phyloP scores from a whole-genome alignment of 2,329 filamentous ascomycete species.

The Alternaria angustiovoidea region DNA sequence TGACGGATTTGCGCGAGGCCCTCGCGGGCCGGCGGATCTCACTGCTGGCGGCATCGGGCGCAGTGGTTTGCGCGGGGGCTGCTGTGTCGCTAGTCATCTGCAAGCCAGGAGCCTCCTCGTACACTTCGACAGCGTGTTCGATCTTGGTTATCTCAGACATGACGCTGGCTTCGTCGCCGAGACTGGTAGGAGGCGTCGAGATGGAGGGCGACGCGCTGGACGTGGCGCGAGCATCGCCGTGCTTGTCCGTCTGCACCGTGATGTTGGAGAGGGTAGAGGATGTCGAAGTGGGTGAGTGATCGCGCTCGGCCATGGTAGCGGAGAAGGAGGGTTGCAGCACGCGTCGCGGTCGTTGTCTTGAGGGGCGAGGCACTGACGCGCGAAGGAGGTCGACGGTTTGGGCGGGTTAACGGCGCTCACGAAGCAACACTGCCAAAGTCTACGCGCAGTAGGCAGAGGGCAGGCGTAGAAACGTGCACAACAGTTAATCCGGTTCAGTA shows the following conservation, averaged over 20 bases:
- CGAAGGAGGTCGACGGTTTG: constrained; percentile 37
- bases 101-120: constrained; percentile 29
- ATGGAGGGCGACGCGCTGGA: constrained; percentile 63
- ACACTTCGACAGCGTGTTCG: constrained; percentile 35
- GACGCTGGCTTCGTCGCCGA: constrained; percentile 69
- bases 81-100: constrained; percentile 25
- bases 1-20: constrained; percentile 64
- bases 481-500: constrained; percentile 26
- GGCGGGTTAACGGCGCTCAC: constrained; percentile 30
- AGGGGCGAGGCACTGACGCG: constrained; percentile 45
- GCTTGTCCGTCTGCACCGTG: constrained; percentile 44
- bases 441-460: constrained; percentile 34
- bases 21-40: constrained; percentile 51
- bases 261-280: constrained; percentile 55
- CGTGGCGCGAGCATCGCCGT: constrained; percentile 48
- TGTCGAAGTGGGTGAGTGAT: constrained; percentile 50
- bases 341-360: constrained; percentile 32
- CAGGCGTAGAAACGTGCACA: constrained; percentile 21
- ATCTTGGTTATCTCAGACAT: constrained; percentile 50
- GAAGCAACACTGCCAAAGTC: constrained; percentile 46
- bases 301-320: constrained; percentile 43
- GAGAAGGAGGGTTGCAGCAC: constrained; percentile 21
- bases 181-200: constrained; percentile 72
- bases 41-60: constrained; percentile 28
- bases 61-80: constrained; percentile 26